phyloP scores from a whole-genome alignment of 2,329 filamentous ascomycete genomes.

The Ascochyta pisi region DNA sequence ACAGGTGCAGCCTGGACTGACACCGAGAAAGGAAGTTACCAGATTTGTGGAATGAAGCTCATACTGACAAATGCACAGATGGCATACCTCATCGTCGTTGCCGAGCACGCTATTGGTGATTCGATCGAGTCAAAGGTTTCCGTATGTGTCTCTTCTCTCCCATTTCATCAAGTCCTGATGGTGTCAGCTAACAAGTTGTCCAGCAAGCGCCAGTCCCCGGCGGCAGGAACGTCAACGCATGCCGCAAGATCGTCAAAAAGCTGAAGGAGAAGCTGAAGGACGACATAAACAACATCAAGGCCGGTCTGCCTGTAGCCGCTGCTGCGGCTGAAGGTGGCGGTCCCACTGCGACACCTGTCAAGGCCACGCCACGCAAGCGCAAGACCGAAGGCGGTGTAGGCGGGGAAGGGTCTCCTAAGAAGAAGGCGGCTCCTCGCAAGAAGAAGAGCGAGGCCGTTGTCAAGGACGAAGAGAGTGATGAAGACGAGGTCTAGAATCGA shows the following conservation, averaged over 20 bases:
- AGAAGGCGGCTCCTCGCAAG: slow-evolving; percentile 23
- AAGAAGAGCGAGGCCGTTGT: slow-evolving; percentile 12
- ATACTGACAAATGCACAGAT: slow-evolving; percentile 22
- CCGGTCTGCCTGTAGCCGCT: slow-evolving; percentile 11
- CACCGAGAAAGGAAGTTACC: slow-evolving; percentile 23
- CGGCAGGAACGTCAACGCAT: slow-evolving; percentile 34
- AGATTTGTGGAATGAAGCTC: not conserved
- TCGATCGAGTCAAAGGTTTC: slow-evolving; percentile 27
- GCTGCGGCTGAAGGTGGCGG: slow-evolving; percentile 1
- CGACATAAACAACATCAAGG: slow-evolving; percentile 33
- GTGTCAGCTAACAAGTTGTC: not conserved
- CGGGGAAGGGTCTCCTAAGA: slow-evolving; percentile 19
- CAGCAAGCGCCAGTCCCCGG: slow-evolving; percentile 33
- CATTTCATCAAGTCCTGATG: no score
- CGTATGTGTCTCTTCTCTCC: slow-evolving; percentile 8
- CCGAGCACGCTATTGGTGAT: slow-evolving; percentile 24
- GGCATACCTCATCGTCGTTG: slow-evolving; percentile 28
- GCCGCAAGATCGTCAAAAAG: slow-evolving; percentile 32
- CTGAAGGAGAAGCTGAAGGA: slow-evolving; percentile 35
- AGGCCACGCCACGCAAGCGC: slow-evolving; percentile 23
- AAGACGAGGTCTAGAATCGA: not conserved
- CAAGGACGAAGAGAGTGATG: slow-evolving; percentile 14
- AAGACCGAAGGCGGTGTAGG: slow-evolving; percentile 14
- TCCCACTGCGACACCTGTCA: not conserved
- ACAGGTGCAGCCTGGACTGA: slow-evolving; percentile 31